Base-by-base conservation (phyloP, 2,329 filamentous ascomycete species). In the Sphaerulina populicola region DNA sequence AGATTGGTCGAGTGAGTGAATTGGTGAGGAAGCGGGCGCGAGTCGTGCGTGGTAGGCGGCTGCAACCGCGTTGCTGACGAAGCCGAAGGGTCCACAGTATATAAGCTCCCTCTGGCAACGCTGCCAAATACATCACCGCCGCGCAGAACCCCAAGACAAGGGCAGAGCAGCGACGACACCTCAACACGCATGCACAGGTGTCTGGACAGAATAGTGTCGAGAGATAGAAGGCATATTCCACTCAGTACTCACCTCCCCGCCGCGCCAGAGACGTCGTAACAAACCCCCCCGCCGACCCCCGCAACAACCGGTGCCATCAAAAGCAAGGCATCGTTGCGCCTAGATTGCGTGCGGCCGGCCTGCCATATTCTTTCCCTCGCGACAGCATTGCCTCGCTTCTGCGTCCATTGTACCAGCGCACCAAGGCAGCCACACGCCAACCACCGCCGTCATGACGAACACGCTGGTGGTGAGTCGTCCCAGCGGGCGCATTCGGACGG, bases 371-470 rank as follows among this genome's bases (percentile, higher is more conserved):
- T 29, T 27, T 18, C n/a, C 31, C 6, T 37, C 15, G 30, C 47
- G 33, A 49, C 37, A 15, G 14, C 27, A 35, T 35, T 21, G 23
- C 37, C 40, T 10, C 47, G 33, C 36, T 18, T 5, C n/a, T 43
- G 31, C 44, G 10, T 39, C 14, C 33, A 35, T 21, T 14, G 18
- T 23, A 21, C 1, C n/a, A 21, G 23, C 14, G 31, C 15, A 9
- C 11, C 14, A 7, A 27, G 23, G 5, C 31, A 27, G 6, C 40
- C 42, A 18, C 38, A 31, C 14, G 29, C 47, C 29, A 12, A 44
- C n/a, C 49, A 39, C 14, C 49, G 42, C 33, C 47, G 54, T n/a
- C 44, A 62, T 62, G 60, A 62, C 60, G 51, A 62, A 62, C 54
- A 55, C 51, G 31, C 54, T 62, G 55, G 60, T 62, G 57, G 60